Percentiles rank a stretch among this genome's conserved stretches.
Conservation (phyloP, 1,284 basidiomycete species). For the Neonothopanus nambi region DNA sequence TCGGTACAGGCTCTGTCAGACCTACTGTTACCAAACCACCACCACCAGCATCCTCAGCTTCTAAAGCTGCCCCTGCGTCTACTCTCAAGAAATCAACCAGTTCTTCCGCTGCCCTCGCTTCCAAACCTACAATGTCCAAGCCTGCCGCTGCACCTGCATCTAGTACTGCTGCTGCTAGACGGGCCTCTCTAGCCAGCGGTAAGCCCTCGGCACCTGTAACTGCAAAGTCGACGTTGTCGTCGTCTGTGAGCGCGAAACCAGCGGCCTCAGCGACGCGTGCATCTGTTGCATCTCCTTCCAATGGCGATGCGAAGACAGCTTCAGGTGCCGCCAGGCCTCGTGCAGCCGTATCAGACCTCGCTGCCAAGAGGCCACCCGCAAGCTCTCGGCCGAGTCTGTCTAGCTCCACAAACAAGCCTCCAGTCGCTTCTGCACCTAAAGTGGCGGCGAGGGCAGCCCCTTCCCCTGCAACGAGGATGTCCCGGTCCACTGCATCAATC, state of each 20-base stretch:
- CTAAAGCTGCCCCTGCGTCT: conserved; percentile 33
- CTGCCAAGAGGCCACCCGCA: conserved; percentile 44
- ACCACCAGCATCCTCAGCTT: conserved; percentile 30
- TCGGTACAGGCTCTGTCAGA: conserved; percentile 60
- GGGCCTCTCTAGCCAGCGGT: conserved; percentile 50
- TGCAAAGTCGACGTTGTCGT: conserved; percentile 37
- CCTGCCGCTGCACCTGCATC: conserved; percentile 28
- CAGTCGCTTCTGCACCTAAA: conserved; percentile 27
- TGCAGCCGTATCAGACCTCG: conserved; percentile 54
- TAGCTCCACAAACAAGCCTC: conserved; percentile 27
- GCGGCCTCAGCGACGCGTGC: conserved; percentile 37
- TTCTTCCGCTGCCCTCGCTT: conserved; percentile 29
- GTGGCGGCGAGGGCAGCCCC: conserved; percentile 28
- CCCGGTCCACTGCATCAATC: conserved; percentile 56
- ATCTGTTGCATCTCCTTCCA: conserved; percentile 53
- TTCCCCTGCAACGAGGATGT: conserved; percentile 32
- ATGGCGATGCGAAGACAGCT: conserved; percentile 36
- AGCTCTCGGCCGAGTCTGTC: conserved; percentile 39
- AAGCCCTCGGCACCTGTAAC: conserved; percentile 33
- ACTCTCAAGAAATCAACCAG: conserved; percentile 52
- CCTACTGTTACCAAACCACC: conserved; percentile 45
- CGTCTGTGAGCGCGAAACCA: conserved; percentile 38
- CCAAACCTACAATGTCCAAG: conserved; percentile 43
- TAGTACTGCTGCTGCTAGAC: conserved; percentile 37
- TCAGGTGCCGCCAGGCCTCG: conserved; percentile 44